These are phyloP conservation scores for Tulasnella calospora DNA, from an alignment of 768 basidiomycete species.

Conservation along the genomic window DNA sequence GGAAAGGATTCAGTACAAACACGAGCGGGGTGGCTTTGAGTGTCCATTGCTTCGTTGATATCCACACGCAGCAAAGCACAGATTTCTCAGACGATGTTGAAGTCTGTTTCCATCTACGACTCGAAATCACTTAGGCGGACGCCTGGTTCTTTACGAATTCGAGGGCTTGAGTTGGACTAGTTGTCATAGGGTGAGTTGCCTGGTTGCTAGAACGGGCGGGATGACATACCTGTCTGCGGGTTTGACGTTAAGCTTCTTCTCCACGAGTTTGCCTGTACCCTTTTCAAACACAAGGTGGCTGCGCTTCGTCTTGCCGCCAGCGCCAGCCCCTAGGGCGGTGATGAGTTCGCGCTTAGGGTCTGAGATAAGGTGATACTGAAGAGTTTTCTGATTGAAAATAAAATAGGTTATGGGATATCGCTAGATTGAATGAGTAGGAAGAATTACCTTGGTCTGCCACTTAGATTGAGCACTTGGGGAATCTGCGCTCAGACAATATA, in stretches of 20 bases:
- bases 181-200: conserved; percentile 15
- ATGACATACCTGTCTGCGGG: conserved; percentile 71
- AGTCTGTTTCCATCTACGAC: background rate
- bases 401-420: conserved; percentile 21
- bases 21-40: background rate
- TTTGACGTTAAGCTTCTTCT: conserved; percentile 80
- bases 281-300: conserved; percentile 92
- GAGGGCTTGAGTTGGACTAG: conserved; percentile 58
- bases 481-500: conserved; percentile 84
- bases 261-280: conserved; percentile 75
- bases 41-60: background rate
- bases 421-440: background rate
- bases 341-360: conserved; percentile 83
- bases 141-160: conserved; percentile 56
- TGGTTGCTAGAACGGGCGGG: background rate
- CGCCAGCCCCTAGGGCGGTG: conserved; percentile 71
- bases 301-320: conserved; percentile 77
- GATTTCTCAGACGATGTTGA: background rate
- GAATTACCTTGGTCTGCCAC: conserved; percentile 77
- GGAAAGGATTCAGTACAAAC: background rate
- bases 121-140: background rate
- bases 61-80: background rate
- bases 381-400: conserved; percentile 54
- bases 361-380: conserved; percentile 82
- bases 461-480: conserved; percentile 65